These are phyloP conservation scores for Termitomyces sp. DNA, from an alignment of 768 basidiomycete species.

Conservation along the genomic window DNA sequence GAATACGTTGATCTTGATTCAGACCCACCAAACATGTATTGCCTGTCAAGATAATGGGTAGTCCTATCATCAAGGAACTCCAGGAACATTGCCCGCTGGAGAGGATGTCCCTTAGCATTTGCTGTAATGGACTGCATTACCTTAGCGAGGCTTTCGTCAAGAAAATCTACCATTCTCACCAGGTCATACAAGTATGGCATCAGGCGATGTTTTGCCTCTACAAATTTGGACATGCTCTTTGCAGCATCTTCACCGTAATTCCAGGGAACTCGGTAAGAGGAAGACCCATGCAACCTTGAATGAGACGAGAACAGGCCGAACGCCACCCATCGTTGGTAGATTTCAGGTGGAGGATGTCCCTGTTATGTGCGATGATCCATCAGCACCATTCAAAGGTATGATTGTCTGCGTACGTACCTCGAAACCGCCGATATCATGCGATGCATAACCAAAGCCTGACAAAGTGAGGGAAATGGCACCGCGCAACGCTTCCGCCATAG, in stretches of 20 bases:
- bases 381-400: neutral
- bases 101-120: constrained; percentile 44
- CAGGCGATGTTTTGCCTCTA: constrained; percentile 61
- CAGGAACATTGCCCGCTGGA: constrained; percentile 63
- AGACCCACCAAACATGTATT: constrained; percentile 42
- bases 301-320: constrained; percentile 76
- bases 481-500: constrained; percentile 71
- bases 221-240: constrained; percentile 52
- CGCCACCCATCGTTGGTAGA: constrained; percentile 74
- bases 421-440: constrained; percentile 76
- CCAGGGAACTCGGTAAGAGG: constrained; percentile 77
- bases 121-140: constrained; percentile 44
- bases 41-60: constrained; percentile 54
- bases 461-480: constrained; percentile 60
- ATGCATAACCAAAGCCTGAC: constrained; percentile 68
- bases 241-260: constrained; percentile 69
- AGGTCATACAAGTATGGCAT: constrained; percentile 70
- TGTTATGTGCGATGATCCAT: constrained; percentile 15
- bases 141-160: constrained; percentile 1
- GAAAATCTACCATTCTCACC: constrained; percentile 23
- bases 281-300: constrained; percentile 67
- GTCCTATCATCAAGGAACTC: constrained; percentile 57
- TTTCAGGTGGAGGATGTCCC: constrained; percentile 62
- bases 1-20: neutral
- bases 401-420: constrained; percentile 34